Percentiles rank a stretch among this genome's conserved stretches.
These are phyloP conservation scores for Metarhizium anisopliae DNA, from an alignment of 2,329 filamentous ascomycete genomes.

Conservation along the genomic window DNA sequence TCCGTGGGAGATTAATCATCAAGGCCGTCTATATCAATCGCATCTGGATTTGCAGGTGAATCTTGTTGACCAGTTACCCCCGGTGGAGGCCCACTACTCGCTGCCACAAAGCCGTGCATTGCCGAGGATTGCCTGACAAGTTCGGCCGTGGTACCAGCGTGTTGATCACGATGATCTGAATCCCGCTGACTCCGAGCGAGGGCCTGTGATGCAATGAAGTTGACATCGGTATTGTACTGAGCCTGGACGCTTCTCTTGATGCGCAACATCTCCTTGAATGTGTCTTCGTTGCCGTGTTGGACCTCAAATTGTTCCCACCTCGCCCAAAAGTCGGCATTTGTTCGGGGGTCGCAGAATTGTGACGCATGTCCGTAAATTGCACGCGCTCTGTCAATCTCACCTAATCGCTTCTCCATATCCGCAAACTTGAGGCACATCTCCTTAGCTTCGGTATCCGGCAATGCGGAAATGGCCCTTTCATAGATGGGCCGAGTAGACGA, in stretches of 20 bases:
- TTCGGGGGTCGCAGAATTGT: slow-evolving; percentile 93
- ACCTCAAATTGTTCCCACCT: slow-evolving; percentile 98
- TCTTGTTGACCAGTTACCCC: slow-evolving; percentile 33
- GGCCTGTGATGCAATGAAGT: slow-evolving; percentile 94
- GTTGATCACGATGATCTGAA: slow-evolving; percentile 32
- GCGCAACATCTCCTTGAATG: slow-evolving; percentile 97
- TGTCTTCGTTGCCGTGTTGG: slow-evolving; percentile 96
- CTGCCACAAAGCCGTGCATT: slow-evolving; percentile 83
- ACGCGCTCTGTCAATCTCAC: slow-evolving; percentile 88
- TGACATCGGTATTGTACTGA: slow-evolving; percentile 98
- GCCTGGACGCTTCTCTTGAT: slow-evolving; percentile 97
- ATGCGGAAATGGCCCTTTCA: slow-evolving; percentile 86
- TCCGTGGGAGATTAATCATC: slow-evolving; percentile 41
- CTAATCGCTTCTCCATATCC: slow-evolving; percentile 85
- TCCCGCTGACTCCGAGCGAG: slow-evolving; percentile 72
- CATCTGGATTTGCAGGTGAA: slow-evolving; percentile 65
- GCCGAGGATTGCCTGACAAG: slow-evolving; percentile 83
- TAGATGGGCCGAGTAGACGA: slow-evolving; percentile 94
- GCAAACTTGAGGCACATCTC: slow-evolving; percentile 99
- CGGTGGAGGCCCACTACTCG: slow-evolving; percentile 60
- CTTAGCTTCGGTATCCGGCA: slow-evolving; percentile 86
- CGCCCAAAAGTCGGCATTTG: slow-evolving; percentile 82
- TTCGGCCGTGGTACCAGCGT: slow-evolving; percentile 77
- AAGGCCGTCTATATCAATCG: slow-evolving; percentile 69
- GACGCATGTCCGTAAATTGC: slow-evolving; percentile 95